Evolutionary conservation across 2,329 filamentous ascomycete genomes (phyloP), one percentile per base, ranked within the genome.

Genomic region (Amauroascus niger): DNA sequence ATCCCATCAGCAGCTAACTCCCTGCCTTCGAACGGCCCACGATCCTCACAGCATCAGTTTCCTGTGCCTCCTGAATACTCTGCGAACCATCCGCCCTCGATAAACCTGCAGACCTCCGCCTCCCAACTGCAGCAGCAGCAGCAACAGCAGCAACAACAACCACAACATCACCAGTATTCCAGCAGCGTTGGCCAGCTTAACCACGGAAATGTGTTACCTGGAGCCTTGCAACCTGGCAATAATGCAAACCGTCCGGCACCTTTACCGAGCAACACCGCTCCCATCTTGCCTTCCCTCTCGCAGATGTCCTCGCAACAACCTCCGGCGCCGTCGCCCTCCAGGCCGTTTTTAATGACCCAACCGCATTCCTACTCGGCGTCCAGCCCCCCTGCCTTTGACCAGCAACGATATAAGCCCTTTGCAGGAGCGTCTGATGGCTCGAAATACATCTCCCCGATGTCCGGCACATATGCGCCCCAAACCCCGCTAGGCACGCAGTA

Each of bases 291-390:
- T 58, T 79, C 79, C 26, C 71, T 81, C 60, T 75, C 76, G 52
- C 75, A 75, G 58, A 62, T 73, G 46, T 70, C 72, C 43, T 72
- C 72, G 44, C 67, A 71, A 55, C 60, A 67, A 52, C 69, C 71
- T 54, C 72, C 70, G 52, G 65, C 71, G 37, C 67, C 70, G 52
- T 77, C 81, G 24, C 81, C 84, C 41, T 80, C 82, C 47, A 83
- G 86, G 65, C 49, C 49, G 4, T 78, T 82, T 53, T 79, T 78
- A 41, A 74, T 86, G 63, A 81, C 73, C 68, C 74, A 79, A 67
- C 78, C 84, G 14, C 87, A 91, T 67, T 80, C 77, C 65, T 91
- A 95, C 71, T 90, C 90, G 46, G 52, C 56, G 3, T 93, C 88
- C 54, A 95, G 88, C 69, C 88, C 89, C 49, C 82, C 84, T 43